These are phyloP conservation scores for Suhomyces yuchorum DNA, from an alignment of 1,139 yeast genomes.

Conservation along the genomic window DNA sequence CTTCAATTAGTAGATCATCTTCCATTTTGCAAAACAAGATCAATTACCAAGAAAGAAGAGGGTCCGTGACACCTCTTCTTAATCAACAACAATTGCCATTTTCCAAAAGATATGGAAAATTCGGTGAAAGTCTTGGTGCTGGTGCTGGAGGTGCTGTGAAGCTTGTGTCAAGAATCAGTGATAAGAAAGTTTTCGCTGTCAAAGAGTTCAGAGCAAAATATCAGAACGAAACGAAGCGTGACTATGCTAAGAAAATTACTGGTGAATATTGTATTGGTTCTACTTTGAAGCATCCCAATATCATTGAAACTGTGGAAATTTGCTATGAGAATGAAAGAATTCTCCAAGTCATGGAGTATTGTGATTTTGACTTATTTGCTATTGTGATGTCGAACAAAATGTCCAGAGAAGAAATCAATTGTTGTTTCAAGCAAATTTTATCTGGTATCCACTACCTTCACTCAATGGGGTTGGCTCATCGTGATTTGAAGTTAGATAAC, in stretches of 20 bases:
- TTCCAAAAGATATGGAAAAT: conserved; percentile 75
- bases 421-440: conserved; percentile 86
- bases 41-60: conserved; percentile 40
- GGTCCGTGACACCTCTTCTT: conserved; percentile 38
- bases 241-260: conserved; percentile 89
- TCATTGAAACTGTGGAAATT: conserved; percentile 88
- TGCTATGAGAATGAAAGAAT: conserved; percentile 87
- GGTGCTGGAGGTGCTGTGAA: conserved; percentile 96
- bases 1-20: conserved; percentile 32
- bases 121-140: conserved; percentile 87
- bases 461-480: conserved; percentile 85
- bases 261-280: conserved; percentile 96
- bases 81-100: conserved; percentile 51
- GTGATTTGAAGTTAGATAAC: conserved; percentile 90
- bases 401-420: conserved; percentile 82
- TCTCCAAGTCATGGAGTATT: conserved; percentile 92
- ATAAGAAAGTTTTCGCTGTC: conserved; percentile 81
- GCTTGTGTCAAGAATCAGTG: conserved; percentile 67
- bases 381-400: conserved; percentile 94
- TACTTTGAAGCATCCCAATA: conserved; percentile 86
- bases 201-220: conserved; percentile 85
- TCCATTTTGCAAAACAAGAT: conserved; percentile 34
- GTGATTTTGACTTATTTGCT: conserved; percentile 90
- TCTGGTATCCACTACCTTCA: conserved; percentile 84
- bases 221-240: conserved; percentile 76